Evolutionary conservation across 208 protist genomes (phyloP).

Genomic region (Hexamita inflata): DNA sequence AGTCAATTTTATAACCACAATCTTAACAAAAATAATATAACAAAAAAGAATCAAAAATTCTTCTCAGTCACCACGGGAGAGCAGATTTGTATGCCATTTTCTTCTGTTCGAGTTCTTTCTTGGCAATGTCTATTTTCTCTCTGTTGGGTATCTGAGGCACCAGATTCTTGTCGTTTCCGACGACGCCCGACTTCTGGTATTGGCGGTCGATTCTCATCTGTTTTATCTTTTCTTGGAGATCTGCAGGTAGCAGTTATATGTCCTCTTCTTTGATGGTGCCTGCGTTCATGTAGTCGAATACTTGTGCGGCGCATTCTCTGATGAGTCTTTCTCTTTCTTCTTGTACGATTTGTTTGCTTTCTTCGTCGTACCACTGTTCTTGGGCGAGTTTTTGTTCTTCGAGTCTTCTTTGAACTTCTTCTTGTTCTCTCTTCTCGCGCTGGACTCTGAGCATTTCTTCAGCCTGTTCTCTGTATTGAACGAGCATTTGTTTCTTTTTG

Average conservation of each 20-base stretch:
- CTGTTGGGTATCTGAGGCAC: no score
- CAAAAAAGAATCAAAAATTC: no score
- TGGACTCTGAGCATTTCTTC: neutral
- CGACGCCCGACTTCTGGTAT: no score
- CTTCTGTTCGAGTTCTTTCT: no score
- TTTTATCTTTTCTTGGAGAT: conserved; percentile 8
- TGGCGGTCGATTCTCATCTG: neutral
- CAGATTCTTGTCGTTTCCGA: no score
- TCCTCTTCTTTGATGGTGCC: conserved; percentile 5
- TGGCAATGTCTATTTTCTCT: no score
- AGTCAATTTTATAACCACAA: no score
- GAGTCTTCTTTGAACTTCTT: neutral
- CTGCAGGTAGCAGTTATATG: neutral
- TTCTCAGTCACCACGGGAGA: no score
- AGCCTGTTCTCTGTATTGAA: neutral
- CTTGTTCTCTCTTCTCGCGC: neutral
- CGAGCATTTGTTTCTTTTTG: neutral
- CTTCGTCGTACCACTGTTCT: neutral
- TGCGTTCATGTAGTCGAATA: conserved; percentile 6
- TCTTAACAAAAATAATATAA: no score
- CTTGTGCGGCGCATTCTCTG: neutral
- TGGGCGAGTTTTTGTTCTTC: neutral
- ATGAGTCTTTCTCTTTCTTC: conserved; percentile 1
- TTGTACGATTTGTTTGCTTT: neutral
- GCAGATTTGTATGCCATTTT: no score